Percentiles rank a stretch among this genome's conserved stretches.
phyloP scores from a whole-genome alignment of 2,329 filamentous ascomycete species.

The Paraconiothyrium brasiliense region DNA sequence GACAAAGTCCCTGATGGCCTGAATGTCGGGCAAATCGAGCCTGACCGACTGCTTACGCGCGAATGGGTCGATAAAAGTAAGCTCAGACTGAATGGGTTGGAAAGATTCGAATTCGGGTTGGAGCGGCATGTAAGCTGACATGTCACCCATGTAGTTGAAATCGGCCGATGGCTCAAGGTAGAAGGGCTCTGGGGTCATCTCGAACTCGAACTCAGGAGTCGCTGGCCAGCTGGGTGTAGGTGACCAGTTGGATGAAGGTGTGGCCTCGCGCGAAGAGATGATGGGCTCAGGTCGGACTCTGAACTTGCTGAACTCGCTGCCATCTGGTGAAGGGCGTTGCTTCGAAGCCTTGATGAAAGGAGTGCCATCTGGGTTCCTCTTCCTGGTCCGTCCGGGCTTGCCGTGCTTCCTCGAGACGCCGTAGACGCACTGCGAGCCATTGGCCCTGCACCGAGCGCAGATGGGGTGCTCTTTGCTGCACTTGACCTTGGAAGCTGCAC shows the following conservation, averaged over 20 bases:
- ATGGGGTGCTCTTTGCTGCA: slow-evolving; percentile 48
- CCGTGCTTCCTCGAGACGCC: slow-evolving; percentile 48
- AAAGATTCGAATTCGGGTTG: slow-evolving; percentile 28
- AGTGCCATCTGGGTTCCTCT: slow-evolving; percentile 44
- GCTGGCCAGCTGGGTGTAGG: slow-evolving; percentile 37
- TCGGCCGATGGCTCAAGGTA: slow-evolving; percentile 31
- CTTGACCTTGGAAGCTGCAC: slow-evolving; percentile 50
- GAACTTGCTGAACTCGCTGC: slow-evolving; percentile 41
- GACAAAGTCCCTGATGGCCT: slow-evolving; percentile 39
- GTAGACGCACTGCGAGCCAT: slow-evolving; percentile 43
- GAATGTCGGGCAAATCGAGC: slow-evolving; percentile 36
- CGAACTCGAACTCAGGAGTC: slow-evolving; percentile 38
- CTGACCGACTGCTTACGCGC: slow-evolving; percentile 36
- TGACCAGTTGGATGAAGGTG: slow-evolving; percentile 32
- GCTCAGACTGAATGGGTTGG: slow-evolving; percentile 32
- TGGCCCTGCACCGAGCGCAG: slow-evolving; percentile 43
- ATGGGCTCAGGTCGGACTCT: slow-evolving; percentile 35
- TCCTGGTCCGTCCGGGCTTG: slow-evolving; percentile 44
- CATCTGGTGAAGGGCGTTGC: slow-evolving; percentile 41
- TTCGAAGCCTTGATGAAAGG: slow-evolving; percentile 42
- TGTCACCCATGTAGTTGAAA: slow-evolving; percentile 36
- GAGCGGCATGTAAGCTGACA: slow-evolving; percentile 24
- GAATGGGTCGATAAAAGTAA: slow-evolving; percentile 40
- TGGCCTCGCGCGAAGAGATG: slow-evolving; percentile 28
- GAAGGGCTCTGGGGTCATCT: slow-evolving; percentile 40